Conservation (phyloP, 352 stramenopile genomes). For the Globisporangium cylindrosporum region DNA sequence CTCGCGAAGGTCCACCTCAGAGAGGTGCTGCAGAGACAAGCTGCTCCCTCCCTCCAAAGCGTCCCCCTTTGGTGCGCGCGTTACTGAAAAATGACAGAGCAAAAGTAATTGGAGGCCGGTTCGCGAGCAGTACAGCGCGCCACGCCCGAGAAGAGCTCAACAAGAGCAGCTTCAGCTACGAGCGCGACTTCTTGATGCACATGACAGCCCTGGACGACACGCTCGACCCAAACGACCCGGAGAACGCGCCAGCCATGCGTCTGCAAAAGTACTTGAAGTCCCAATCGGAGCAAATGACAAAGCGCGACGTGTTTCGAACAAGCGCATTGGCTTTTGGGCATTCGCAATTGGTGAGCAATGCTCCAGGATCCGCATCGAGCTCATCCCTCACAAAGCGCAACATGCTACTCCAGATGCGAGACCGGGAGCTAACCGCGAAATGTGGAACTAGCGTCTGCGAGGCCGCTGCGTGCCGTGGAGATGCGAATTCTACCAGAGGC, state of each 20-base stretch:
- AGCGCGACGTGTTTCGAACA: conserved; percentile 48
- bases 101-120: conserved; percentile 7
- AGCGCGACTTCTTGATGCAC: conserved; percentile 60
- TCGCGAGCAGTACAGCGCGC: background rate
- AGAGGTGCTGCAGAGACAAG: background rate
- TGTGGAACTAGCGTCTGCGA: conserved; percentile 44
- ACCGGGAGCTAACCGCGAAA: conserved; percentile 43
- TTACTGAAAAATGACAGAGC: conserved; percentile 8
- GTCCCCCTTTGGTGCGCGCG: conserved; percentile 9
- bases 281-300: conserved; percentile 29
- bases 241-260: conserved; percentile 49
- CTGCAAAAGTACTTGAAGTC: conserved; percentile 40
- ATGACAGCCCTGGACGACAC: conserved; percentile 28
- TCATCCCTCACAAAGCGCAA: conserved; percentile 61
- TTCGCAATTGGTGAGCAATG: background rate
- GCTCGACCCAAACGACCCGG: conserved; percentile 77
- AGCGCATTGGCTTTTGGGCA: conserved; percentile 19
- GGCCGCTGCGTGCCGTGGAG: conserved; percentile 20
- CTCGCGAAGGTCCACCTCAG: background rate
- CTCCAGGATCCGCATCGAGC: background rate
- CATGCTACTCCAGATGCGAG: conserved; percentile 47
- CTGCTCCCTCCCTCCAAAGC: conserved; percentile 15
- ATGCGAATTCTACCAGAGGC: conserved; percentile 6
- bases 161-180: conserved; percentile 42
- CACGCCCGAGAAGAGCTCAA: conserved; percentile 20